Conservation (phyloP, 1,284 basidiomycete genomes). For the Leccinum solheimii region DNA sequence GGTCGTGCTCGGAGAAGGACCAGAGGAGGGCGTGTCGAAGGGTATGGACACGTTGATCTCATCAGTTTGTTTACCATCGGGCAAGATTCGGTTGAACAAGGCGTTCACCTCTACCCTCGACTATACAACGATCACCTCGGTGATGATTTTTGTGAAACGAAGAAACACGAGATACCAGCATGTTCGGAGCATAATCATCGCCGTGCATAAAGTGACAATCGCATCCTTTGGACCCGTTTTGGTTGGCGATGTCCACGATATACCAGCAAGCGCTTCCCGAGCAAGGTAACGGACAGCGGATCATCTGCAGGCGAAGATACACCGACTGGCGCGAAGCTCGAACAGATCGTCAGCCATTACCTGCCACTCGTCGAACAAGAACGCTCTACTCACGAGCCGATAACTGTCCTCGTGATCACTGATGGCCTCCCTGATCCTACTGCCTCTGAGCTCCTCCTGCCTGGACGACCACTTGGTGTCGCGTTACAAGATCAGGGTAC, state of each 20-base stretch:
- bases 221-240: constrained; percentile 42
- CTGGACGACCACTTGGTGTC: constrained; percentile 47
- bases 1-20: no score
- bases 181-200: constrained; percentile 32
- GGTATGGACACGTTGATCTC: no score
- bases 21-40: no score
- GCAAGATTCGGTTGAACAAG: constrained; percentile 34
- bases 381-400: constrained; percentile 39
- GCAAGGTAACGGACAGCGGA: constrained; percentile 19
- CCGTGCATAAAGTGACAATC: constrained; percentile 49
- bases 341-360: constrained; percentile 42
- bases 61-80: constrained; percentile 25
- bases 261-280: constrained; percentile 43
- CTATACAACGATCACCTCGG: constrained; percentile 15
- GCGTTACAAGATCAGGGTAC: constrained; percentile 41
- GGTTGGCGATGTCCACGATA: constrained; percentile 44
- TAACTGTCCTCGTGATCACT: constrained; percentile 47
- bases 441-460: constrained; percentile 44
- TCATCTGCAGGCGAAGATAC: no score
- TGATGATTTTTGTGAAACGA: neutral
- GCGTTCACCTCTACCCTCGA: constrained; percentile 23
- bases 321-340: constrained; percentile 29
- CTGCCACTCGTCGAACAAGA: constrained; percentile 40
- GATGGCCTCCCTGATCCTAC: constrained; percentile 49
- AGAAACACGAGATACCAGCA: constrained; percentile 30